These are phyloP conservation scores for Botryotinia narcissicola DNA, from an alignment of 2,329 filamentous ascomycete genomes.

Conservation along the genomic window DNA sequence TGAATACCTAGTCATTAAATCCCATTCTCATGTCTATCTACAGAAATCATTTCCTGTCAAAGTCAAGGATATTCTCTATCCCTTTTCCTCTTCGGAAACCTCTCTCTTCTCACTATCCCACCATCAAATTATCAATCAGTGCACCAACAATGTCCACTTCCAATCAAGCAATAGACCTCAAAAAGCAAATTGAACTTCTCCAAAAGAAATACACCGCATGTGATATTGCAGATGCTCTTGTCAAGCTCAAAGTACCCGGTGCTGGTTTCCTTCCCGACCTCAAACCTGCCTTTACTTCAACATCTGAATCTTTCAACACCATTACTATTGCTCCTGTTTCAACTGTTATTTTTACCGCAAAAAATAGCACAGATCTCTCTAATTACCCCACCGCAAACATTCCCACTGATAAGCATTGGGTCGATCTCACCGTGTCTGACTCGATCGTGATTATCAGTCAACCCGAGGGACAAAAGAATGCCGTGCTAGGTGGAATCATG, in stretches of 20 bases:
- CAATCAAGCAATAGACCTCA: background rate
- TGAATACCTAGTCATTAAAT: background rate
- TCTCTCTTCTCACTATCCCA: background rate
- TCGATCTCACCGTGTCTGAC: constrained; percentile 58
- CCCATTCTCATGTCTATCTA: background rate
- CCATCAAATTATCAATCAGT: background rate
- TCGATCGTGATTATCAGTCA: constrained; percentile 68
- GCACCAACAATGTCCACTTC: constrained; percentile 13
- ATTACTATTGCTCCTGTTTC: constrained; percentile 49
- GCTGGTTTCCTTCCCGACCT: constrained; percentile 66
- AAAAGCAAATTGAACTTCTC: constrained; percentile 27
- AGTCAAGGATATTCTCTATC: background rate
- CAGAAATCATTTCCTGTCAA: background rate
- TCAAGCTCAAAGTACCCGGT: constrained; percentile 64
- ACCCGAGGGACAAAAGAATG: constrained; percentile 62
- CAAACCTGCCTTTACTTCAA: constrained; percentile 34
- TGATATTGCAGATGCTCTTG: constrained; percentile 69
- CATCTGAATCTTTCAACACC: constrained; percentile 27
- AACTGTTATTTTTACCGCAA: constrained; percentile 63
- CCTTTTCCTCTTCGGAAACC: background rate
- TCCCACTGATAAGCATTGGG: constrained; percentile 62
- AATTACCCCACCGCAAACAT: constrained; percentile 46
- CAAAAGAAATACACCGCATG: constrained; percentile 45
- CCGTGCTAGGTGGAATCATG: constrained; percentile 75
- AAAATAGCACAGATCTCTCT: constrained; percentile 45